Evolutionary conservation across 1,284 basidiomycete species (phyloP).

Genomic region (Fomitopsis palustris): DNA sequence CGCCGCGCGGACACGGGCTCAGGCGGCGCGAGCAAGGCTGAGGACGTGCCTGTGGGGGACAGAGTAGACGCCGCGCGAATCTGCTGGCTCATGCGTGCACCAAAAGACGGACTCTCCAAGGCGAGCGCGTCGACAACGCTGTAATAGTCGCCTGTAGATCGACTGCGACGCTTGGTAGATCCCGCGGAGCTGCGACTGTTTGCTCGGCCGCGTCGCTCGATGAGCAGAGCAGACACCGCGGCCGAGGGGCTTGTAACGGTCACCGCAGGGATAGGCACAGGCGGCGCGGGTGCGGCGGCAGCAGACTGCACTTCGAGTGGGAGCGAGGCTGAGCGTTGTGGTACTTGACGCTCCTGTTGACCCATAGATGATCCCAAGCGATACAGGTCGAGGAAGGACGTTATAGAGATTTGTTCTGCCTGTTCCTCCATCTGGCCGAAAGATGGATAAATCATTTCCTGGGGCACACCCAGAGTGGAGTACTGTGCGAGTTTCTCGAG

Average conservation of each 20-base stretch:
- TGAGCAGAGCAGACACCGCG: not conserved
- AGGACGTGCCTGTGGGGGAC: not conserved
- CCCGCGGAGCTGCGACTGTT: constrained; percentile 4
- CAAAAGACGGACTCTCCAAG: not conserved
- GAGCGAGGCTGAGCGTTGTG: constrained; percentile 5
- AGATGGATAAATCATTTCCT: constrained; percentile 22
- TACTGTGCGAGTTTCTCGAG: constrained; percentile 26
- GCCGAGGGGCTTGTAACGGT: constrained; percentile 1
- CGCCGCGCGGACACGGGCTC: not conserved
- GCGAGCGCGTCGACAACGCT: constrained; percentile 9
- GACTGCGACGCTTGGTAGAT: constrained; percentile 17
- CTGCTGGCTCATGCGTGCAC: not conserved
- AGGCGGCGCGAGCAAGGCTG: not conserved
- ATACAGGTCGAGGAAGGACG: constrained; percentile 29
- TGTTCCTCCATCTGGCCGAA: constrained; percentile 17
- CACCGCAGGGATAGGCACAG: not conserved
- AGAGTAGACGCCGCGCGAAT: not conserved
- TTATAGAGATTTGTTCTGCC: constrained; percentile 13
- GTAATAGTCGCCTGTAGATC: constrained; percentile 20
- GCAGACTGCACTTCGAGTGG: not conserved
- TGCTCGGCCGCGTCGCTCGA: not conserved
- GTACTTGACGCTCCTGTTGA: not conserved
- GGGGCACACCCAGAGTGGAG: constrained; percentile 16
- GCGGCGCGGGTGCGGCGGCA: not conserved
- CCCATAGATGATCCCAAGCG: constrained; percentile 14